Percentiles rank a stretch among this genome's conserved stretches.
phyloP scores from a whole-genome alignment of 495 filamentous ascomycete species.

The Xylaria intraflava region DNA sequence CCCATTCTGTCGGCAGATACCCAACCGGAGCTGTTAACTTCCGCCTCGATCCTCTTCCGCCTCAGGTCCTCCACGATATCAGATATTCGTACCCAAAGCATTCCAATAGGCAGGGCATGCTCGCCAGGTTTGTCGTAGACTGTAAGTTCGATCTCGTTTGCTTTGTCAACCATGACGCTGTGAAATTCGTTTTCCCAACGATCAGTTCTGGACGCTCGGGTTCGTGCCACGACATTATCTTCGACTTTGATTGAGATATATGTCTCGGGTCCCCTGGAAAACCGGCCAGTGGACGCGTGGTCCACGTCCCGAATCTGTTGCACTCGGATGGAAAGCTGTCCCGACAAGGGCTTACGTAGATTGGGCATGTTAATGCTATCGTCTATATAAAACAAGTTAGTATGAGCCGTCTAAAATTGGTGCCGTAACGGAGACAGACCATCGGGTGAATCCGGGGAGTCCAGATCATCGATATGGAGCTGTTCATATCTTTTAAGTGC shows the following conservation, averaged over 20 bases:
- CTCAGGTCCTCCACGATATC: constrained; percentile 97
- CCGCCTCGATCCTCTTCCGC: constrained; percentile 92
- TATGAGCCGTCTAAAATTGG: not conserved
- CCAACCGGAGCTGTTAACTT: constrained; percentile 87
- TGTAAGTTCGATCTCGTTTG: constrained; percentile 95
- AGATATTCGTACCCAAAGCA: constrained; percentile 94
- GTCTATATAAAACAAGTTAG: constrained; percentile 49
- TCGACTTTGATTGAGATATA: constrained; percentile 95
- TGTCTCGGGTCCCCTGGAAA: constrained; percentile 86
- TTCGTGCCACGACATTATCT: constrained; percentile 80
- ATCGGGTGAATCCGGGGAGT: constrained; percentile 72
- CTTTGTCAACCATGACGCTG: constrained; percentile 89
- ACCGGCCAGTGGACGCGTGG: constrained; percentile 79
- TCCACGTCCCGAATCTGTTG: constrained; percentile 90
- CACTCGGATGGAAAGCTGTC: constrained; percentile 78
- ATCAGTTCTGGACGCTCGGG: constrained; percentile 80
- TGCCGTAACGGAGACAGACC: constrained; percentile 43
- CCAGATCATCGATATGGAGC: constrained; percentile 85
- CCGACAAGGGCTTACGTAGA: constrained; percentile 85
- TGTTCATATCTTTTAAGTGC: constrained; percentile 96
- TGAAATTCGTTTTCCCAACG: constrained; percentile 88
- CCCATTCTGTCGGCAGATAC: constrained; percentile 93
- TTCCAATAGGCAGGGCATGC: constrained; percentile 83
- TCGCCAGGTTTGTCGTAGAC: constrained; percentile 93
- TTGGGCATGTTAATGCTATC: constrained; percentile 95